A percentile compares a stretch with the other conserved stretches of the same genome.
phyloP scores from a whole-genome alignment of 2,329 filamentous ascomycete species.

The Aspergillus proliferans region DNA sequence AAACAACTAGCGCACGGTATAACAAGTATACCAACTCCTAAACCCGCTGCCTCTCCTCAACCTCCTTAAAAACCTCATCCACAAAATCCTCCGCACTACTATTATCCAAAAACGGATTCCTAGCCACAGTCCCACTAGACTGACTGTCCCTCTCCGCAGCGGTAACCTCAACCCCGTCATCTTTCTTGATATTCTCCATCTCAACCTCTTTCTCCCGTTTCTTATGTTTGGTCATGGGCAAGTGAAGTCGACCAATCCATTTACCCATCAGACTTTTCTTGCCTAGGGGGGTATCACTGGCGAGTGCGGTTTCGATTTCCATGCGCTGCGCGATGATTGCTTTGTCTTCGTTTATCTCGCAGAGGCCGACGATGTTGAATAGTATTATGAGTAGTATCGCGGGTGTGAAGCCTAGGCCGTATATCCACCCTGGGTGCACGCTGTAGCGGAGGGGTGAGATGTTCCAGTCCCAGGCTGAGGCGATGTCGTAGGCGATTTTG shows the following conservation, averaged over 20 bases:
- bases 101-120: too few species aligned
- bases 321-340: slow-evolving; percentile 59
- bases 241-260: too few species aligned
- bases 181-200: too few species aligned
- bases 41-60: too few species aligned
- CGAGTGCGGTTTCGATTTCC: not conserved
- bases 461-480: slow-evolving; percentile 54
- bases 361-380: slow-evolving; percentile 47
- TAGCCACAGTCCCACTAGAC: too few species aligned
- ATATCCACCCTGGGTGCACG: slow-evolving; percentile 52
- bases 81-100: too few species aligned
- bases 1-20: too few species aligned
- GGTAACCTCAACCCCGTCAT: too few species aligned
- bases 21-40: too few species aligned
- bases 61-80: too few species aligned
- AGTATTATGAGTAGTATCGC: slow-evolving; percentile 44
- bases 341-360: slow-evolving; percentile 65
- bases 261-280: not conserved
- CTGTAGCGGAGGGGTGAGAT: slow-evolving; percentile 53
- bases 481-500: slow-evolving; percentile 55
- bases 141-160: too few species aligned
- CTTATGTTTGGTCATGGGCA: not conserved
- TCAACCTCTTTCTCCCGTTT: not conserved
- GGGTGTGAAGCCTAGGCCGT: slow-evolving; percentile 57
- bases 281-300: not conserved